Evolutionary conservation across 805 yeast species (phyloP).

Genomic region (Ascoidea tarda): DNA sequence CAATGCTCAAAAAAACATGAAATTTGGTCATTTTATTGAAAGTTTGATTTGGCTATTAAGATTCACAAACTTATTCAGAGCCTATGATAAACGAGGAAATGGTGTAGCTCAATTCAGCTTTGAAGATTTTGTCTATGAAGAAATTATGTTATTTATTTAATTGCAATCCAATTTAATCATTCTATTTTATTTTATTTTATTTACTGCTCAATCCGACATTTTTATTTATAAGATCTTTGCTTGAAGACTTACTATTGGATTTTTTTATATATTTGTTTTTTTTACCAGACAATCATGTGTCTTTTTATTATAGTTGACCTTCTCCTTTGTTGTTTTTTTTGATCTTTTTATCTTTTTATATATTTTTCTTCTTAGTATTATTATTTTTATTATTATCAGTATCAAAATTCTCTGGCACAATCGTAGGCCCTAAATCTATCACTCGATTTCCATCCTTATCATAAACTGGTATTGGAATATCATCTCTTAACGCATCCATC

Average conservation of each 20-base stretch:
- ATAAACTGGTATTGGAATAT: background rate
- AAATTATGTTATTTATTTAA: conserved; percentile 20
- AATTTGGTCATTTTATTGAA: conserved; percentile 75
- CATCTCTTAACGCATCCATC: background rate
- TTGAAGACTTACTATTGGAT: no score
- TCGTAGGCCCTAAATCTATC: background rate
- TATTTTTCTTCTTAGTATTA: background rate
- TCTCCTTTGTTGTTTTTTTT: background rate
- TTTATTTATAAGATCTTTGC: no score
- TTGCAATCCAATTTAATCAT: background rate
- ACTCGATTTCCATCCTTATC: background rate
- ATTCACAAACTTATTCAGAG: conserved; percentile 66
- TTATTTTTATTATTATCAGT: no score
- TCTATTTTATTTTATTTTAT: background rate
- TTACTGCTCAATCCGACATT: background rate
- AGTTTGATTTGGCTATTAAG: conserved; percentile 61
- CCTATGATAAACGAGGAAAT: conserved; percentile 57
- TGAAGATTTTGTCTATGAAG: conserved; percentile 47
- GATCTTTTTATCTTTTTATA: background rate
- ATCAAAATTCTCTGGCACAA: no score
- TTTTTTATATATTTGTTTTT: no score
- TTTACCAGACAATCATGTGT: background rate
- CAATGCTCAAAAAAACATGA: conserved; percentile 22
- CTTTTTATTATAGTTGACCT: no score
- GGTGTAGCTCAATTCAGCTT: conserved; percentile 56